Evolutionary conservation across 2,329 filamentous ascomycete species (phyloP), one percentile per base, ranked within the genome.

Genomic region (Blastomyces gilchristii): DNA sequence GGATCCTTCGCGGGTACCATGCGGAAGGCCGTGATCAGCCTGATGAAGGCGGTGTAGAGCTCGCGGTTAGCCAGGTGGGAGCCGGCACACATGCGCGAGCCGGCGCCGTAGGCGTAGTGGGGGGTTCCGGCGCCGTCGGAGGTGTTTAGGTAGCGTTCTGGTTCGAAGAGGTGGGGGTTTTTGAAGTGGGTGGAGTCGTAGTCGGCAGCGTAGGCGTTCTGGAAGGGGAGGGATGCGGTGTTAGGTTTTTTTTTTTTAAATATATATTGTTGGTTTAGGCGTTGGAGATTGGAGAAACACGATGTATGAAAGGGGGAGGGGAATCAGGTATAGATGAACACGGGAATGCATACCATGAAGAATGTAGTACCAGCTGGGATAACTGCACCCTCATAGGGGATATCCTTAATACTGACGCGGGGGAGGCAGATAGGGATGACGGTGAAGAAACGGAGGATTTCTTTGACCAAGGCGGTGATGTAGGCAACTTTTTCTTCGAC

Each of bases 401-500:
- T 89, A 65, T 89, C 86, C 67, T 87, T 88, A 71, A 89, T 87
- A 65, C 81, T 88, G 18, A 84, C 84, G 3, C 90, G 80, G 0
- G 90, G 90, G 0, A 94, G 80, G 68, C 86, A 90, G 68, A 94
- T 87, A 1, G 89, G 88, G 66, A 92, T 89, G 39, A 93, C 89
- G 2, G 86, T 88, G 82, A 86, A 93, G 79, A 85, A 93, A 34
- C 90, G 84, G 0, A 93, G 79, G 0, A 87, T 85, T 71, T 94
- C 90, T 70, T 91, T 91, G 65, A 89, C 87, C 6, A 94, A 75
- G 0, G 89, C 89, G 0, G 87, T 89, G 64, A 94, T 79, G 72
- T 91, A 94, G 0, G 87, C 85, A 0, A 90, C 81, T 69, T 89
- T 90, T 70, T 91, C 89, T 71, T 91, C 89, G 2, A 83, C 71